Base-by-base conservation (phyloP, 2,329 filamentous ascomycete genomes). In the Mollisia scopiformis region DNA sequence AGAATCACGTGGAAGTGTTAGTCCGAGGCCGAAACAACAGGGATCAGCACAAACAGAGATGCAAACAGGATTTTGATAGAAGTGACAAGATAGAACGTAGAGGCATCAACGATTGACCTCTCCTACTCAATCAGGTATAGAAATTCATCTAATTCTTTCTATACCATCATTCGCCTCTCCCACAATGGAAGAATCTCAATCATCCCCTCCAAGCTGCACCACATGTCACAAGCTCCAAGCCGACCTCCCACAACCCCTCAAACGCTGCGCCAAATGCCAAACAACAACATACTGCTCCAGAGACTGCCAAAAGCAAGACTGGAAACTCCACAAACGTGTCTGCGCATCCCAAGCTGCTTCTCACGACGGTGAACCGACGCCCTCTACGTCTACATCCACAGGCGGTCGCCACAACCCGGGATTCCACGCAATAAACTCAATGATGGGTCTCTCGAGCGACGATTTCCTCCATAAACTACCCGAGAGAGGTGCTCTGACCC, bases 211-310 rank as follows among this genome's bases (percentile, higher is more conserved):
- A 25, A 49, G 23, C 13, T 49, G 46, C 16, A 6, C 46, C 5
- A 49, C n/a, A 28, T 49, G 46, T 25, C 46, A 49, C 46, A 49
- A 28, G 19, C 28, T 25, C 13, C 46, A 49, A 19, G 16, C 19
- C 46, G 28, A 49, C 46, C 16, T 49, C 1, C 23, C 46, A 19
- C 28, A 28, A 49, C 30, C 55, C 6, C 33, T 61, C 14, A 58
- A 49, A 41, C 39, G 37, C 23, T 68, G 64, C 39, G 39, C 35
- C 49, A 55, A 53, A n/a, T 70, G 63, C 55, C 58, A 27, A 39
- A 64, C 62, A 41, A 49, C 59, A 7, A 58, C 61, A 49, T 69
- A 70, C 30, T 70, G 64, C 60, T 66, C 64, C 4, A 57, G 37
- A 11, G 57, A 57, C 23, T 69, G 66, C 33, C 65, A 69, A 47